Percentiles rank a stretch among this genome's conserved stretches.
Conservation (phyloP, 805 yeast species). For the Schwanniomyces vanrijiae region DNA sequence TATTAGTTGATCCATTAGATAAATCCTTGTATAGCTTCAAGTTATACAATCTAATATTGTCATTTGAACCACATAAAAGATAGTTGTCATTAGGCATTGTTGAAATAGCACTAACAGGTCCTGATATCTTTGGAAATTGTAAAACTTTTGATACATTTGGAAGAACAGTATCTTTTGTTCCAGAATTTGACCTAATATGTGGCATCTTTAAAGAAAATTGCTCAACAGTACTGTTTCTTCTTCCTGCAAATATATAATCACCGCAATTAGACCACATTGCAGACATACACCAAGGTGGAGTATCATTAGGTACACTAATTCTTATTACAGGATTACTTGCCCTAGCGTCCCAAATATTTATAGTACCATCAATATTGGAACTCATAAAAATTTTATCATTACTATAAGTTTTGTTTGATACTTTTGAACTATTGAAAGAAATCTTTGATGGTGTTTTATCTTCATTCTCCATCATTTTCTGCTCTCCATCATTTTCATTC, state of each 20-base stretch:
- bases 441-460: constrained; percentile 11
- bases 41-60: constrained; percentile 86
- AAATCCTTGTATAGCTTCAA: constrained; percentile 45
- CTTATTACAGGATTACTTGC: constrained; percentile 42
- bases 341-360: constrained; percentile 83
- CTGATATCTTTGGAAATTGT: constrained; percentile 82
- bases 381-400: constrained; percentile 64
- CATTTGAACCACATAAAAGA: constrained; percentile 83
- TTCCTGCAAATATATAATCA: constrained; percentile 73
- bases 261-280: constrained; percentile 90
- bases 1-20: constrained; percentile 16
- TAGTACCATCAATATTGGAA: constrained; percentile 78
- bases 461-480: constrained; percentile 12
- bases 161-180: constrained; percentile 21
- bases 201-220: constrained; percentile 67
- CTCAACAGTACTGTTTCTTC: constrained; percentile 87
- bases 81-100: constrained; percentile 81
- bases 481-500: constrained; percentile 11
- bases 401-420: constrained; percentile 23
- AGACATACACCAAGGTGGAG: constrained; percentile 94
- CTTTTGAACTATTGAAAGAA: constrained; percentile 10
- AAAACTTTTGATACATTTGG: constrained; percentile 58
- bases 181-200: constrained; percentile 23
- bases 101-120: constrained; percentile 80
- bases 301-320: constrained; percentile 55